phyloP scores from a whole-genome alignment of 306 rosid species.

The Quercus parvula region DNA sequence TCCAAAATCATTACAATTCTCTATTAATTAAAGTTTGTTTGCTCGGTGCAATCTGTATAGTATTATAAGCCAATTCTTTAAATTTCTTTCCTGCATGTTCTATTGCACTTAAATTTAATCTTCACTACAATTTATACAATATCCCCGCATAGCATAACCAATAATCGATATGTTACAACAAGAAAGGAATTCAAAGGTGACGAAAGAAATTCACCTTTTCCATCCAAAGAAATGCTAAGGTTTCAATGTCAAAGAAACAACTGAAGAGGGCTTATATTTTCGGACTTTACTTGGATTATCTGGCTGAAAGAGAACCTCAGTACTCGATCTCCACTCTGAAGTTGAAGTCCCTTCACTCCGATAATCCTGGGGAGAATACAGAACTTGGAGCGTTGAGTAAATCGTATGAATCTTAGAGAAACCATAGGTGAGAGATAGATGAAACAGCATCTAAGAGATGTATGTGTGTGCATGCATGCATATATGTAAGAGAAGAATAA shows the following conservation, averaged over 20 bases:
- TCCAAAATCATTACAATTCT: too few relatives aligned
- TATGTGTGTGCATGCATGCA: neutral
- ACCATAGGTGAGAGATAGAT: neutral
- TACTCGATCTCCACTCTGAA: slow-evolving; percentile 71
- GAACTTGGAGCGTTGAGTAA: slow-evolving; percentile 70
- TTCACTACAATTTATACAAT: neutral
- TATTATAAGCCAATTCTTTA: neutral
- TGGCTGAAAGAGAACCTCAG: slow-evolving; percentile 72
- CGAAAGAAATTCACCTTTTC: neutral
- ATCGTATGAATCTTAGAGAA: slow-evolving; percentile 2
- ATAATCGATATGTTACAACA: neutral
- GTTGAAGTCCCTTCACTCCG: slow-evolving; percentile 64
- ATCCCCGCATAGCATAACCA: neutral
- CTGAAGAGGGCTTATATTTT: slow-evolving; percentile 71
- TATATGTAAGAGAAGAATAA: too few relatives aligned
- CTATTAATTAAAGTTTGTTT: neutral
- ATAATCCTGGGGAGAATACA: slow-evolving; percentile 61
- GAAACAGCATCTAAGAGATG: neutral
- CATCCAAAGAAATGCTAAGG: slow-evolving; percentile 26
- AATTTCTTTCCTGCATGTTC: neutral
- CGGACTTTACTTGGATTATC: slow-evolving; percentile 47
- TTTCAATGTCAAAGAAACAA: slow-evolving; percentile 64
- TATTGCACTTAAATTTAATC: neutral
- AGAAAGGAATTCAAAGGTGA: neutral
- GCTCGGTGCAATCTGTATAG: neutral